phyloP scores from a whole-genome alignment of 805 yeast species.

The Lachancea dasiensis region DNA sequence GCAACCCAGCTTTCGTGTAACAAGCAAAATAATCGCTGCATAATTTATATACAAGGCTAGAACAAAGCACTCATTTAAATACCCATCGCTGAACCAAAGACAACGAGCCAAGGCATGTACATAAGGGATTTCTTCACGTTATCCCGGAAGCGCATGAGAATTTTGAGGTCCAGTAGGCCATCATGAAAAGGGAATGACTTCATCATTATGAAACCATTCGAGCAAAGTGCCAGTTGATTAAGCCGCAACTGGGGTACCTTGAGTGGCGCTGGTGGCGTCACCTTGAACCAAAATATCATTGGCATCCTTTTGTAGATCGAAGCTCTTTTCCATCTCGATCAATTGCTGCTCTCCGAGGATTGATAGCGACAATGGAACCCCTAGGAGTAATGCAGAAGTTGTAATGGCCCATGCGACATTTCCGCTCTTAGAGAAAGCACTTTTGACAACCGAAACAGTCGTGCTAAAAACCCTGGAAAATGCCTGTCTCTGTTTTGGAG shows the following conservation, averaged over 20 bases:
- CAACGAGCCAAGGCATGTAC: no score
- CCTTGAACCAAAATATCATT: slow-evolving; percentile 70
- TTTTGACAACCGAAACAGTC: slow-evolving; percentile 37
- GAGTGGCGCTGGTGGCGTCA: slow-evolving; percentile 39
- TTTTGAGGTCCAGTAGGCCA: no score
- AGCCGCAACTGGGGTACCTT: neutral
- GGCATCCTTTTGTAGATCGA: slow-evolving; percentile 73
- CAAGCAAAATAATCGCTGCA: slow-evolving; percentile 7
- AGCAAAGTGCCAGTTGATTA: neutral
- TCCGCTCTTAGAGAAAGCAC: slow-evolving; percentile 59
- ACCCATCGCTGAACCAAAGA: neutral
- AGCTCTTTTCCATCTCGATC: slow-evolving; percentile 88
- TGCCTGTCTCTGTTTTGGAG: slow-evolving; percentile 73
- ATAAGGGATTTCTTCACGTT: no score
- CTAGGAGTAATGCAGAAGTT: slow-evolving; percentile 76
- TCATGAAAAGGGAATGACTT: no score
- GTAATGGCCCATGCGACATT: slow-evolving; percentile 78
- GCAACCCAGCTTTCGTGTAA: slow-evolving; percentile 1
- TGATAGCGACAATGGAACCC: slow-evolving; percentile 87
- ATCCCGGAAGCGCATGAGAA: no score
- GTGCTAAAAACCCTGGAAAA: slow-evolving; percentile 32
- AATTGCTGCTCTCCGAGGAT: slow-evolving; percentile 90
- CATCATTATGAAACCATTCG: neutral
- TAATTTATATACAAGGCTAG: slow-evolving; percentile 10
- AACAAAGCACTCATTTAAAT: neutral